Conservation (phyloP, 345 rosid species). For the Arabis hirsuta region DNA sequence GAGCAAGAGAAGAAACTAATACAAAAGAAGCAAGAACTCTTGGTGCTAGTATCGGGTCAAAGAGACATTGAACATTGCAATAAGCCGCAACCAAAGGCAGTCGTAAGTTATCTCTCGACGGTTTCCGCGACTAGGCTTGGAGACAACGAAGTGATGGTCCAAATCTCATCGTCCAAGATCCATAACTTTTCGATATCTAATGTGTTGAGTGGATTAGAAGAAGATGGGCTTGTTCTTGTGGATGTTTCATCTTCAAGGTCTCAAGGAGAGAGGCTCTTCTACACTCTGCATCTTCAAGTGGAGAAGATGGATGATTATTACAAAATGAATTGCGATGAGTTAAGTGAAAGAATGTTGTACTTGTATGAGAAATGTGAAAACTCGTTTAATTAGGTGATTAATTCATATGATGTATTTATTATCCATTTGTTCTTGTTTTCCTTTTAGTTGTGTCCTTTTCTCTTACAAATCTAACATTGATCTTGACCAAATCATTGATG, state of each 20-base stretch:
- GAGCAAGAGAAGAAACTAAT: constrained; percentile 45
- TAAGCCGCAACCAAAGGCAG: constrained; percentile 30
- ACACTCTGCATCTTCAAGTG: constrained; percentile 63
- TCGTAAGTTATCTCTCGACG: constrained; percentile 13
- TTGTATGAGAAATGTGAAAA: constrained; percentile 42
- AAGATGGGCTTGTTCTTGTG: constrained; percentile 51
- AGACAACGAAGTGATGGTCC: constrained; percentile 54
- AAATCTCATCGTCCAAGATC: constrained; percentile 45
- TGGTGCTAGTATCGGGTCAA: constrained; percentile 41
- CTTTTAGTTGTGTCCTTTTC: constrained; percentile 13
- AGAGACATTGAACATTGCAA: constrained; percentile 31
- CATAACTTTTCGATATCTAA: constrained; percentile 46
- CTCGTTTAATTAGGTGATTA: constrained; percentile 4
- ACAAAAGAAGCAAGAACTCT: constrained; percentile 53
- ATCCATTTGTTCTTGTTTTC: constrained; percentile 16
- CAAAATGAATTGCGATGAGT: constrained; percentile 36
- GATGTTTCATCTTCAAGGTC: constrained; percentile 66
- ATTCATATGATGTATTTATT: neutral
- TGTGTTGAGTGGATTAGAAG: constrained; percentile 52
- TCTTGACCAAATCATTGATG: constrained; percentile 18
- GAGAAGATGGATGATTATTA: constrained; percentile 32
- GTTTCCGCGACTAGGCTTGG: constrained; percentile 52
- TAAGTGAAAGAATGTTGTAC: constrained; percentile 46
- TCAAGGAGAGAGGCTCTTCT: constrained; percentile 55
- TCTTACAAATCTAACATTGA: neutral